phyloP scores from a whole-genome alignment of 306 rosid species.

The Quercus suber region DNA sequence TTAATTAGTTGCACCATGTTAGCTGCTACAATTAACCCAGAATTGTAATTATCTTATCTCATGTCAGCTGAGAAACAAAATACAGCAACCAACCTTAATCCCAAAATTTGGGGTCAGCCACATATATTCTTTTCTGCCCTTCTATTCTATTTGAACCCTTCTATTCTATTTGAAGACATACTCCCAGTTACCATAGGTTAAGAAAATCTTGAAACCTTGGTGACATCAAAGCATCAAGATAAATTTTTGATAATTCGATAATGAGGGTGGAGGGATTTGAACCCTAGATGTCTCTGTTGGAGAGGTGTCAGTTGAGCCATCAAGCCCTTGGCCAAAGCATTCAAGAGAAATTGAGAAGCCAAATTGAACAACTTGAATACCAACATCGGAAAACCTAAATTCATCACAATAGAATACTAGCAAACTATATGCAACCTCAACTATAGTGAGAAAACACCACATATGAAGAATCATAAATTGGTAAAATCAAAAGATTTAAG shows the following conservation, averaged over 20 bases:
- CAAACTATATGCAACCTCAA: not conserved
- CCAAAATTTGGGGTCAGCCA: too few species aligned
- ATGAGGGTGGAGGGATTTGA: too few species aligned
- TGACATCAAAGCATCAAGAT: not conserved
- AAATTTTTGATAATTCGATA: too few species aligned
- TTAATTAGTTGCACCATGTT: not conserved
- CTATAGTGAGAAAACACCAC: not conserved
- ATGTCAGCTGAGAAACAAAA: not conserved
- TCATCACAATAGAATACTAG: not conserved
- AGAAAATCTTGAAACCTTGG: not conserved
- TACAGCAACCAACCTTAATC: too few species aligned
- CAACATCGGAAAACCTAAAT: not conserved
- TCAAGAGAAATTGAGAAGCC: not conserved
- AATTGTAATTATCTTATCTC: not conserved
- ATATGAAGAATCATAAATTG: not conserved
- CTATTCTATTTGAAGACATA: too few species aligned
- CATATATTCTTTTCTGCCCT: too few species aligned
- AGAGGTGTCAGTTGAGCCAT: too few species aligned
- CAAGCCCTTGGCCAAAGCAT: not conserved
- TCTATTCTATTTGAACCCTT: too few species aligned
- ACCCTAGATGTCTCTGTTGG: too few species aligned
- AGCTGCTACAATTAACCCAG: not conserved
- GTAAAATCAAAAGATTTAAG: not conserved
- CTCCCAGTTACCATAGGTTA: not conserved
- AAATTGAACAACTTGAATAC: not conserved